Conservation (phyloP, 805 yeast genomes). For the Yamadazyma philogaea region DNA sequence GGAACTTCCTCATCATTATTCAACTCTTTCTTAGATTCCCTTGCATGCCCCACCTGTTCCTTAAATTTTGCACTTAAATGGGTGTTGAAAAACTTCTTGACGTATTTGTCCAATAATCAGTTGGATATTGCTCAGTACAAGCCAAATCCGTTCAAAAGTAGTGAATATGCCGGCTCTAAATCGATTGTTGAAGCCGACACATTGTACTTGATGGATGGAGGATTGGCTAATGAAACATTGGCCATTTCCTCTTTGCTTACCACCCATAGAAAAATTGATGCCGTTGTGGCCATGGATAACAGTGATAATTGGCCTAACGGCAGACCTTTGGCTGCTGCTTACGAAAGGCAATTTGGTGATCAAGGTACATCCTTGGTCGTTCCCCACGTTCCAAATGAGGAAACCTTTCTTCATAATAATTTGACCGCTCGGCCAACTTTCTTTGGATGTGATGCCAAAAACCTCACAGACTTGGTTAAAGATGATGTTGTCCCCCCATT, state of each 20-base stretch:
- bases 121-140: slow-evolving; percentile 32
- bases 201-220: slow-evolving; percentile 39
- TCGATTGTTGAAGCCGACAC: slow-evolving; percentile 21
- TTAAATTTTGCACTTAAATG: slow-evolving; percentile 25
- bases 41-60: slow-evolving; percentile 33
- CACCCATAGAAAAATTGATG: slow-evolving; percentile 34
- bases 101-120: slow-evolving; percentile 20
- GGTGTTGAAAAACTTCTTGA: slow-evolving; percentile 23
- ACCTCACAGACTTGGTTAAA: slow-evolving; percentile 33
- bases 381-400: slow-evolving; percentile 37
- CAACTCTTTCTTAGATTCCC: slow-evolving; percentile 32
- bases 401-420: slow-evolving; percentile 30
- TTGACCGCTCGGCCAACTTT: slow-evolving; percentile 40
- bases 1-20: slow-evolving; percentile 42
- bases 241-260: slow-evolving; percentile 33
- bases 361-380: slow-evolving; percentile 32
- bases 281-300: slow-evolving; percentile 37
- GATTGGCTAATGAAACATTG: slow-evolving; percentile 35
- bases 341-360: slow-evolving; percentile 31
- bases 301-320: slow-evolving; percentile 36
- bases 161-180: slow-evolving; percentile 25
- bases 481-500: slow-evolving; percentile 38
- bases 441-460: slow-evolving; percentile 40
- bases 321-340: slow-evolving; percentile 27
- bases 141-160: slow-evolving; percentile 37